These are phyloP conservation scores for Neonectria coccinea DNA, from an alignment of 2,329 filamentous ascomycete genomes.

Conservation along the genomic window DNA sequence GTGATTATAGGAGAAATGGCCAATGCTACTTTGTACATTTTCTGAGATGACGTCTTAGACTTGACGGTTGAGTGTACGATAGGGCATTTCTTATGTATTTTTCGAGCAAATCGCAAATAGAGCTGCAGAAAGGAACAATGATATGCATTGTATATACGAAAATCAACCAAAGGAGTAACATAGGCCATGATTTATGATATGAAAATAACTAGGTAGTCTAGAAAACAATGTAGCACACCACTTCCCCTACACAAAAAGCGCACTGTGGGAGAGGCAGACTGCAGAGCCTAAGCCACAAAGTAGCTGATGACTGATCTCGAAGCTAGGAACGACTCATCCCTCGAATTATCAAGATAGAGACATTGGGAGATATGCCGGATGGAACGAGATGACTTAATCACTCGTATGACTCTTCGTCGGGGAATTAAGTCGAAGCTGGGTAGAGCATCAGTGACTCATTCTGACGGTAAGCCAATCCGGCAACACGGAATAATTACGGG, in stretches of 20 bases:
- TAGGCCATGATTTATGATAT: neutral
- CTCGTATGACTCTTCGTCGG: conserved; percentile 26
- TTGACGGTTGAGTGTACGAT: too few species aligned
- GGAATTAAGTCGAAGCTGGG: conserved; percentile 7
- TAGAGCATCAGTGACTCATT: conserved; percentile 23
- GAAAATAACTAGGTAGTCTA: neutral
- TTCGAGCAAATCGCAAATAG: neutral
- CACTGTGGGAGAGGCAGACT: too few species aligned
- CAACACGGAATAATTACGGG: neutral
- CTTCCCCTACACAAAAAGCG: neutral
- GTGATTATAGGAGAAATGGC: too few species aligned
- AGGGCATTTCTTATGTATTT: neutral
- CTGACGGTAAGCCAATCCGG: conserved; percentile 21
- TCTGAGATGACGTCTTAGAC: too few species aligned
- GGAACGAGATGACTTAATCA: conserved; percentile 12
- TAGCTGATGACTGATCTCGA: conserved; percentile 7
- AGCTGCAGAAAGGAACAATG: neutral
- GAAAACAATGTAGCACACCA: neutral
- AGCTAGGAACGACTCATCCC: conserved; percentile 1
- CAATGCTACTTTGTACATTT: too few species aligned
- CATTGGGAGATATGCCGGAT: neutral
- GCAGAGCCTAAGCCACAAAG: neutral
- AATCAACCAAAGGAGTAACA: neutral
- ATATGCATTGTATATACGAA: neutral
- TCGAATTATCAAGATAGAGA: neutral